Percentiles rank a stretch among this genome's conserved stretches.
Conservation (phyloP, 164 flowering plant species). For the Aristolochia contorta region DNA sequence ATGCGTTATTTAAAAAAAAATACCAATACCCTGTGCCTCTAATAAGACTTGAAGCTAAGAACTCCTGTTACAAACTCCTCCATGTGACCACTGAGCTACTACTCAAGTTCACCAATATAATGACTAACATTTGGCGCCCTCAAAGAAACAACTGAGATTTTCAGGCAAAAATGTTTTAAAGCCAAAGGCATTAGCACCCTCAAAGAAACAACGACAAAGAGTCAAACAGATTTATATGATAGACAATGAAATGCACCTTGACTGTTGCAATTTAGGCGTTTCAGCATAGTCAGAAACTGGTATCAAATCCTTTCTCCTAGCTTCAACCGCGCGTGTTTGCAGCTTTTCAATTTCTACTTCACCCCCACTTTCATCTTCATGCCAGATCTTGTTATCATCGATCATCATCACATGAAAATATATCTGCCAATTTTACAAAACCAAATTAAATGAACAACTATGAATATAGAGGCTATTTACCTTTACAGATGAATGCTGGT, state of each 20-base stretch:
- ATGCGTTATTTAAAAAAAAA: too few relatives aligned
- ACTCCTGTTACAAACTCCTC: too few relatives aligned
- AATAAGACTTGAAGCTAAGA: too few relatives aligned
- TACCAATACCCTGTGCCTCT: too few relatives aligned
- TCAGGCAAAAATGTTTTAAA: too few relatives aligned
- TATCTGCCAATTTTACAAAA: conserved; percentile 32
- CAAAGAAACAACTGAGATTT: too few relatives aligned
- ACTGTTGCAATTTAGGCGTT: conserved; percentile 28
- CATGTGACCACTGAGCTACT: too few relatives aligned
- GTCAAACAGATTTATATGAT: not conserved
- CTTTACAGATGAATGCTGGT: not conserved
- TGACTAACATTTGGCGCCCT: too few relatives aligned
- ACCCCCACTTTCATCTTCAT: conserved; percentile 26
- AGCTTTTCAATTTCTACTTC: conserved; percentile 61
- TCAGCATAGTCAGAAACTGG: conserved; percentile 52
- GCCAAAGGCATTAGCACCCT: not conserved
- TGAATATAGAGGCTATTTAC: not conserved
- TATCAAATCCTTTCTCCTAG: conserved; percentile 46
- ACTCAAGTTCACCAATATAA: too few relatives aligned
- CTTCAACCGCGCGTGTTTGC: conserved; percentile 48
- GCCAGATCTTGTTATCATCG: conserved; percentile 21
- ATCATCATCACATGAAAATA: conserved; percentile 42
- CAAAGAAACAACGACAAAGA: not conserved
- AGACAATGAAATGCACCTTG: conserved; percentile 32
- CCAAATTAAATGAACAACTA: conserved; percentile 2